Evolutionary conservation across 371 early-diverging fungal species (phyloP), one percentile per base, ranked within the genome.

Genomic region (Chytridium lagenaria): DNA sequence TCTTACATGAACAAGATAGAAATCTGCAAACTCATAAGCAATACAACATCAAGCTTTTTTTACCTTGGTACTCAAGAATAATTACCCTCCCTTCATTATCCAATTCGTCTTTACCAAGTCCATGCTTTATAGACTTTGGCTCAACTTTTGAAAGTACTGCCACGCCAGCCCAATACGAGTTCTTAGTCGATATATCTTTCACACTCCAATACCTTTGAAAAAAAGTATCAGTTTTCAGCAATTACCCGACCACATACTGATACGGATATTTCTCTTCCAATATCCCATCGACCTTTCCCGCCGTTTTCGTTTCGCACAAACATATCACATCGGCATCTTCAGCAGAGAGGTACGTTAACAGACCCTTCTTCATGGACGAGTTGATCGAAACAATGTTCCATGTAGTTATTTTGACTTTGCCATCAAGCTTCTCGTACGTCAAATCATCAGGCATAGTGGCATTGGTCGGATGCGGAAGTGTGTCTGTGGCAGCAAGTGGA

Each of bases 281-380:
- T 22, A 93, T 79, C 26, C 79, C 82, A 22, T 75, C 83, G 22
- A 72, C 72, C n/a, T 55, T 44, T 15, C 83, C 84, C 74, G 90
- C 90, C 26, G 92, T 78, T 78, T 96, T 95, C 49, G 93, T 93
- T 74, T 96, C 96, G 77, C 95, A 94, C 23, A 96, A 57, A 76
- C 92, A 94, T 1, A 95, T 55, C 34, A 96, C 85, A 78, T 94
- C 95, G 0, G 96, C 89, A 65, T 94, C 83, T 76, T 96, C 96
- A 0, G 92, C 92, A 10, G 83, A 84, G 50, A 95, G 76, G 71
- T 95, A 95, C 16, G 80, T 80, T 39, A 87, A 86, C 73, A 93
- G 91, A 0, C 94, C 92, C 82, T 96, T 96, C 61, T 93, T 93
- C 55, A 92, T 71, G 33, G 91, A 81, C 0, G 95, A 89, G 15